Percentiles rank a stretch among this genome's conserved stretches.
Conservation (phyloP, 73 alveolate species). For the Paramecium pentaurelia region DNA sequence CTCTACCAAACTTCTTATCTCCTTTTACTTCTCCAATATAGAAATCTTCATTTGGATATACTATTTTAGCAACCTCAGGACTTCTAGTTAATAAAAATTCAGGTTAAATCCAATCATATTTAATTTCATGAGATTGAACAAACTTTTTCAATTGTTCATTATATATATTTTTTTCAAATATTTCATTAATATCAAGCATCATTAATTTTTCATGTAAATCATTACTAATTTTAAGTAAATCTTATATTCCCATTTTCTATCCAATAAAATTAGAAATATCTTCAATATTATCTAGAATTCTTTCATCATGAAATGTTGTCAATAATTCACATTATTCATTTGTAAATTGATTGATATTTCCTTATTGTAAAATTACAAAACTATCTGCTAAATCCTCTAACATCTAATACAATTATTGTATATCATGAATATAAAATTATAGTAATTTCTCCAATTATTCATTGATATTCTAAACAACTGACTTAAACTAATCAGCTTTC, state of each 20-base stretch:
- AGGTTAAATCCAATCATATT: background rate
- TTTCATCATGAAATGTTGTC: background rate
- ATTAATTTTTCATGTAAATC: background rate
- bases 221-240: background rate
- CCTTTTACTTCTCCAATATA: background rate
- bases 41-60: slow-evolving; percentile 8
- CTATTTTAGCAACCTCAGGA: background rate
- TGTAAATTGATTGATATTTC: background rate
- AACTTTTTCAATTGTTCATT: background rate
- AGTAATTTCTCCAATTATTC: background rate
- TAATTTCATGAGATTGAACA: background rate
- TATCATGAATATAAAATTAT: background rate
- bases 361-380: background rate
- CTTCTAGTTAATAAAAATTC: background rate
- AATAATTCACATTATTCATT: background rate
- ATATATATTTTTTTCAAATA: background rate
- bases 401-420: background rate
- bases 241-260: background rate
- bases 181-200: background rate
- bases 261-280: background rate
- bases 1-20: background rate
- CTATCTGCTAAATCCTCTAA: background rate
- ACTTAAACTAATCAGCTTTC: background rate
- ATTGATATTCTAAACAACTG: background rate
- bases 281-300: background rate